Base-by-base conservation (phyloP, 768 basidiomycete genomes). In the Gelatoporia subvermispora region DNA sequence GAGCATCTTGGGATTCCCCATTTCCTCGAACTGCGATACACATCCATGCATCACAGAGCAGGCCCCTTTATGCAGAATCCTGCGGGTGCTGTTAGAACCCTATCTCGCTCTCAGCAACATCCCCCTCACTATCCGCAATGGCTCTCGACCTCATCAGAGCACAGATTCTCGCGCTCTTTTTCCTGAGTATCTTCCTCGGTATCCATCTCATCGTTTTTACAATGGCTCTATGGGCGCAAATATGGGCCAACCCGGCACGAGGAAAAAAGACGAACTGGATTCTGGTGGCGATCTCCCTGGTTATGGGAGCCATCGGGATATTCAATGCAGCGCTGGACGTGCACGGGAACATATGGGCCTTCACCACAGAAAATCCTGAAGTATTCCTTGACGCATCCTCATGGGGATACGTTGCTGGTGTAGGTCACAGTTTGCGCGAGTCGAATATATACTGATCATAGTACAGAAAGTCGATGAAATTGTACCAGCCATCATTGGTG, bases 361-460 rank as follows among this genome's bases (percentile, higher is more conserved):
- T 49, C 24, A 25, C 22, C 43, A 42, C 34, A 36, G 9, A 10
- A 41, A 41, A 11, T 35, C 41, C 9, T 25, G 48, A 7, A 41
- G 48, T 16, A 41, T 43, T 49, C 24, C 18, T 24, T n/a, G 35
- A 49, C 22, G n/a, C 42, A 15, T 49, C 41, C 18, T 35, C 23
- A 34, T 49, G 48, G 48, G 41, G 35, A 5, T 42, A 49, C 22
- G 41, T 49, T n/a, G 35, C 36, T 17, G 7, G 48, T n/a, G 46
- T 47, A 28, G 10, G 28, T 43, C 4, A 31, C 35, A 35, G 28
- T 18, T 8, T 13, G 9, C n/a, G 9, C 15, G n/a, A 21, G 3
- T 16, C 15, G 37, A n/a, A 35, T 35, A 9, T 9, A 35, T 38
- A 3, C 39, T 4, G 23, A 4, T 36, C 3, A 15, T 36, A 18